Percentiles rank a stretch among this genome's conserved stretches.
Evolutionary conservation across 164 flowering plant genomes (phyloP).

Genomic region (Macadamia tetraphylla): DNA sequence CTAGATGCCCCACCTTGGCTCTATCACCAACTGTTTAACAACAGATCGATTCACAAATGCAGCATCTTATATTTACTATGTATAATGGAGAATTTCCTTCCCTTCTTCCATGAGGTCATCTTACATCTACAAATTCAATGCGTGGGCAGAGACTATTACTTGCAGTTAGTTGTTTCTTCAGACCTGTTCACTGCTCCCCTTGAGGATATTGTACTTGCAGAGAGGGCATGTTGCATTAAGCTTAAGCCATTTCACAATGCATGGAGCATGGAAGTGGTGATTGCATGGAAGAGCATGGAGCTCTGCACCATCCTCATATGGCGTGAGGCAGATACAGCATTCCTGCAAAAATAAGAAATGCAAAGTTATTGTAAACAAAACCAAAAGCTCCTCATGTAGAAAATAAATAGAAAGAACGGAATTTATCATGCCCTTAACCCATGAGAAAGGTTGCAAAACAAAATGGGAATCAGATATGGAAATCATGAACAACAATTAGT

Average conservation of each 20-base stretch:
- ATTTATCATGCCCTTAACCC: too few species aligned
- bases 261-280: slow-evolving; percentile 61
- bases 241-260: slow-evolving; percentile 76
- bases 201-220: slow-evolving; percentile 74
- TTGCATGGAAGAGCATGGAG: slow-evolving; percentile 66
- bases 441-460: too few species aligned
- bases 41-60: neutral
- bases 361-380: neutral
- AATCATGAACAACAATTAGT: too few species aligned
- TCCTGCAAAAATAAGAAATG: slow-evolving; percentile 28
- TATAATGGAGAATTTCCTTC: neutral
- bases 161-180: neutral
- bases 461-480: too few species aligned
- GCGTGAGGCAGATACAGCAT: slow-evolving; percentile 66
- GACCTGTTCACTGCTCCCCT: slow-evolving; percentile 34
- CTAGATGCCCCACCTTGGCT: too few species aligned
- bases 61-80: neutral
- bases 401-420: too few species aligned
- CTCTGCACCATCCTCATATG: slow-evolving; percentile 66
- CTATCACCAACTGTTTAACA: neutral
- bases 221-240: slow-evolving; percentile 79
- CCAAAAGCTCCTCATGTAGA: too few species aligned
- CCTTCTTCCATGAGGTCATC: neutral
- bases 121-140: neutral
- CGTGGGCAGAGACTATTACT: neutral